These are phyloP conservation scores for Rubia occidens DNA, from an alignment of 305 asterid species.

Conservation along the genomic window DNA sequence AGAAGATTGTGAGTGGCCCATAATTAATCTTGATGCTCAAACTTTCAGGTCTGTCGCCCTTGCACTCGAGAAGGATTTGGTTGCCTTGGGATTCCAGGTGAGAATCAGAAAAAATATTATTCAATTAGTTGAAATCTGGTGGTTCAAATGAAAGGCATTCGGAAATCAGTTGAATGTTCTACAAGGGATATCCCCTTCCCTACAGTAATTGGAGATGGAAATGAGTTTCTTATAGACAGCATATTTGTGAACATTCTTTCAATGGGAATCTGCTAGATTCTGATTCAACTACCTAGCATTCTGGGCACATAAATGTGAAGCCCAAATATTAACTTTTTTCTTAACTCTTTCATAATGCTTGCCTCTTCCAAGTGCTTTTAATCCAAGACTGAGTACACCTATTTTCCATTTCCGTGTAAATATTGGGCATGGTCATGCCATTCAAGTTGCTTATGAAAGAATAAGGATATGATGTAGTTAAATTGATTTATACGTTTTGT, in stretches of 20 bases:
- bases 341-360: not conserved
- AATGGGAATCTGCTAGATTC: not conserved
- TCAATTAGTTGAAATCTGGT: not conserved
- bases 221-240: not conserved
- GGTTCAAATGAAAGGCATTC: not conserved
- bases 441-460: too few relatives aligned
- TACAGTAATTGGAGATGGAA: not conserved
- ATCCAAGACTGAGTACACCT: not conserved
- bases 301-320: not conserved
- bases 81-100: constrained; percentile 97
- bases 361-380: not conserved
- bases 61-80: constrained; percentile 82
- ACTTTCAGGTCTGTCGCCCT: constrained; percentile 68
- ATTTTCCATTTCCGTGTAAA: too few relatives aligned
- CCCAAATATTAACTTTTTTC: not conserved
- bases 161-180: not conserved
- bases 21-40: constrained; percentile 12
- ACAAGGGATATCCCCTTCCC: not conserved
- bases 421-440: too few relatives aligned
- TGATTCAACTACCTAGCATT: constrained; percentile 1
- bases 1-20: constrained; percentile 1
- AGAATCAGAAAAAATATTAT: constrained; percentile 15
- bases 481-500: too few relatives aligned
- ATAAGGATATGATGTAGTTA: too few relatives aligned
- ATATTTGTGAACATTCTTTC: not conserved